Base-by-base conservation (phyloP, 306 rosid species). In the Dryas octopetala region DNA sequence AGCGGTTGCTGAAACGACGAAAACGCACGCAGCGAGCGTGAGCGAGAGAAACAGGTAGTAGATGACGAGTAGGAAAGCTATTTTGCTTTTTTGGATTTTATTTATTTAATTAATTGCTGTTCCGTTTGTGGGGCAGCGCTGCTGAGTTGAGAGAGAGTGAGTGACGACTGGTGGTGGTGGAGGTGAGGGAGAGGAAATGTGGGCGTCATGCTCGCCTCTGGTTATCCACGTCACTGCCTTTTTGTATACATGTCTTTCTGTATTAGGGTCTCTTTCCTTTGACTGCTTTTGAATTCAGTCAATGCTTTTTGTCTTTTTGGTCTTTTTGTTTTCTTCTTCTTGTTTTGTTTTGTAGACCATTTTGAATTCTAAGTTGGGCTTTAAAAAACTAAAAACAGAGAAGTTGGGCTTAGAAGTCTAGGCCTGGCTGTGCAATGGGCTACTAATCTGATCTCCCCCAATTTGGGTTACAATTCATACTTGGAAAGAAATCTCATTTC, bases 31-130 rank as follows among this genome's bases (percentile, higher is more conserved):
- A 11, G 70, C 11, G 40, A 71, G 71, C 2, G 57, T 43, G 67
- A 65, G 78, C 11, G 62, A 41, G 61, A 71, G 53, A 45, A 54
- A 5, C 12, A 78, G 55, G 59, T 70, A 78, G 64, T 6, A 62
- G 44, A 71, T 50, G 46, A 78, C 13, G 41, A 79, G 53, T 49
- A 79, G 62, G 70, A 66, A 9, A 74, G 62, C 83, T 66, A 79
- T 66, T 73, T 79, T 79, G 64, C 38, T 17, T 38, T 17, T 45
- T 45, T 46, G 15, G 9, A 28, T 14, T 43, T 13, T 5, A 40
- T 44, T 43, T 2, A 47, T 48, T 45, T 68, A 10, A 48, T 26
- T 28, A 55, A 54, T 43, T 9, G 14, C 28, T 11, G 13, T 53
- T 64, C 51, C 26, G 62, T 12, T 41, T 75, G 43, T 32, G 45